Percentiles rank a stretch among this genome's conserved stretches.
These are phyloP conservation scores for Nasturtium officinale DNA, from an alignment of 345 rosid genomes.

Conservation along the genomic window DNA sequence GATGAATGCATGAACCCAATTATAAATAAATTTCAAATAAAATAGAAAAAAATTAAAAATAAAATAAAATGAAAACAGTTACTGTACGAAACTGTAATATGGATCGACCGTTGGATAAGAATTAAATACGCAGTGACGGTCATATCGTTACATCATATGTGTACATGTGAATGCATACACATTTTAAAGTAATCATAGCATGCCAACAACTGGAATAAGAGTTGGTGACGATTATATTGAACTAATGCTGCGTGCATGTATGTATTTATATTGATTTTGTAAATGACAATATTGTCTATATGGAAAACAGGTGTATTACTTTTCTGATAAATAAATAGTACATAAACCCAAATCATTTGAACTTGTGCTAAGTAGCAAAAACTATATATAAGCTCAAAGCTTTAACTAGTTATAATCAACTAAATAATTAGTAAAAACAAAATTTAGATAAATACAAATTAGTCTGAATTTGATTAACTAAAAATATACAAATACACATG, in stretches of 20 bases:
- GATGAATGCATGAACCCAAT: not conserved
- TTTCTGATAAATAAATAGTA: not conserved
- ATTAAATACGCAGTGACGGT: not conserved
- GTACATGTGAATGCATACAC: not conserved
- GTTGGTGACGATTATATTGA: slow-evolving; percentile 28
- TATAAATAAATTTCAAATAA: not conserved
- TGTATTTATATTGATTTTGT: not conserved
- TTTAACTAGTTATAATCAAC: not conserved
- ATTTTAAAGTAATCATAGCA: slow-evolving; percentile 31
- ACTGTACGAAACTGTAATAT: too few species aligned
- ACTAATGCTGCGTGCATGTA: slow-evolving; percentile 25
- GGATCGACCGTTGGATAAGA: not conserved
- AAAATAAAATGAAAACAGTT: too few species aligned
- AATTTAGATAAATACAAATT: not conserved
- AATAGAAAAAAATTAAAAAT: not conserved
- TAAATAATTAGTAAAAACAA: not conserved
- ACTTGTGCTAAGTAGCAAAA: slow-evolving; percentile 4
- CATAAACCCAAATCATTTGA: not conserved
- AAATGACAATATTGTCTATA: not conserved
- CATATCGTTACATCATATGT: slow-evolving; percentile 2
- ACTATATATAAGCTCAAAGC: not conserved
- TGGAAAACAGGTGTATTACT: slow-evolving; percentile 2
- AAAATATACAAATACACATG: not conserved
- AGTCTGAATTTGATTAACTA: not conserved
- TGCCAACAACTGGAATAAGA: slow-evolving; percentile 36